Base-by-base conservation (phyloP, 495 filamentous ascomycete genomes). In the Lindgomyces ingoldianus region DNA sequence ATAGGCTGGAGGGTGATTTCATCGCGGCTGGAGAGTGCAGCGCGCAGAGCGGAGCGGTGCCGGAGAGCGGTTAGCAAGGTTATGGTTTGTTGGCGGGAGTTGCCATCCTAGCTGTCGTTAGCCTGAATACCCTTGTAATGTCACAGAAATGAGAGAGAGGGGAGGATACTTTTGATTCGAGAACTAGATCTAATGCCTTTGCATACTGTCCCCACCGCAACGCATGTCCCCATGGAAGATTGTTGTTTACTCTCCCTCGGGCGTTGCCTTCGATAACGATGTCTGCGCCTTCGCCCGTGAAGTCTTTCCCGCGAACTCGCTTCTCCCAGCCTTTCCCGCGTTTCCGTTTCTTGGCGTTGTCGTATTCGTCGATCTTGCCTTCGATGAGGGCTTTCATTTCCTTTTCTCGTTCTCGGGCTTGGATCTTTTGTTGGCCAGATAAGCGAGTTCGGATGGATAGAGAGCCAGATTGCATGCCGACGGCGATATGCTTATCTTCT, bases 391-490 rank as follows among this genome's bases (percentile, higher is more conserved):
- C 92, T 50, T 87, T 79, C 86, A 96, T 93, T 69, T 96, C 91
- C 75, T 91, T 90, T 45, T 87, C 86, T 46, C 89, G 85, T 64
- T 94, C 90, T 22, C 84, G 80, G 61, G 90, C 89, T 59, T 83
- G 85, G 33, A 87, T 83, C 64, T 94, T 93, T 51, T 92, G 87
- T 58, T 91, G 81, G 16, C 93, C 92, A 0, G 89, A 89, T 0
- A 95, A 82, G 0, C 93, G 85, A 21, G 95, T 98, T 71, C 89
- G 87, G 62, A 98, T 82, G 1, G 91, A 94, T 3, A 98, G 77
- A 1, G 96, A 80, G 29, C 95, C 95, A 1, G 91, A 94, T 63
- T 93, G 86, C 87, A 97, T 90, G 75, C 95, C 94, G 0, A 98
- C 93, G 6, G 87, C 91, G 29, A 99, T 81, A 76, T 99, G 94